Evolutionary conservation across 208 protist species (phyloP).

Genomic region (Strigomonas culicis): DNA sequence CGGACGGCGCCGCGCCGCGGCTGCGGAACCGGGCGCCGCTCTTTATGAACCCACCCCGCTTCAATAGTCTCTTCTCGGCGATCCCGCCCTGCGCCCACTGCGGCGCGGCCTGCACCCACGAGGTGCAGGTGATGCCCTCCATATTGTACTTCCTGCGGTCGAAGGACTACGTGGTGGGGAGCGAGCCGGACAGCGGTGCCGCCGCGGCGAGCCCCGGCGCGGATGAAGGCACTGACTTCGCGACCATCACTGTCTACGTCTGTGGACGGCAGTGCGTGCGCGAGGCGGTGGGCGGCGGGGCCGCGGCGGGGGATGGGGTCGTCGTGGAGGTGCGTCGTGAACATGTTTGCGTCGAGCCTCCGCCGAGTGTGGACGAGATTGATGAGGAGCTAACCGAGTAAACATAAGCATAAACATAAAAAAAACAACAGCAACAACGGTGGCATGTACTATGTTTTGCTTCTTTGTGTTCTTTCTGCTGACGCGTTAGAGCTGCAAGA

Average conservation of each 20-base stretch:
- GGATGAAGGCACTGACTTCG: constrained; percentile 80
- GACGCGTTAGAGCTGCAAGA: neutral
- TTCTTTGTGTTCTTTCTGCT: constrained; percentile 7
- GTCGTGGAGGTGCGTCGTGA: constrained; percentile 57
- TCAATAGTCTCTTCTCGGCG: constrained; percentile 29
- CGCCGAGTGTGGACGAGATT: constrained; percentile 25
- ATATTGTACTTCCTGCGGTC: constrained; percentile 68
- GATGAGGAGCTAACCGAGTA: constrained; percentile 3
- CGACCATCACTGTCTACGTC: constrained; percentile 71
- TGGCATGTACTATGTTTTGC: constrained; percentile 8
- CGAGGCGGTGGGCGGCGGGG: no score
- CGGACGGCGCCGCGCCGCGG: constrained; percentile 3
- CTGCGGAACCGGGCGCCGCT: constrained; percentile 39
- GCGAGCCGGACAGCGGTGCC: neutral
- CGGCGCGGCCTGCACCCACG: constrained; percentile 56
- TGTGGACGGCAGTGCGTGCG: constrained; percentile 59
- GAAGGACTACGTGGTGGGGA: constrained; percentile 28
- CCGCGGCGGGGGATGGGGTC: constrained; percentile 8
- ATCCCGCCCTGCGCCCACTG: constrained; percentile 57
- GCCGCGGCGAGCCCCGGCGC: neutral
- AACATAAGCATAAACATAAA: neutral
- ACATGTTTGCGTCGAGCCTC: constrained; percentile 57
- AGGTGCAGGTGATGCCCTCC: constrained; percentile 84
- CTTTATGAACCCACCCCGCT: constrained; percentile 73
- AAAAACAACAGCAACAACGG: neutral